These are phyloP conservation scores for Epichloe bromicola DNA, from an alignment of 2,329 filamentous ascomycete genomes.

Conservation along the genomic window DNA sequence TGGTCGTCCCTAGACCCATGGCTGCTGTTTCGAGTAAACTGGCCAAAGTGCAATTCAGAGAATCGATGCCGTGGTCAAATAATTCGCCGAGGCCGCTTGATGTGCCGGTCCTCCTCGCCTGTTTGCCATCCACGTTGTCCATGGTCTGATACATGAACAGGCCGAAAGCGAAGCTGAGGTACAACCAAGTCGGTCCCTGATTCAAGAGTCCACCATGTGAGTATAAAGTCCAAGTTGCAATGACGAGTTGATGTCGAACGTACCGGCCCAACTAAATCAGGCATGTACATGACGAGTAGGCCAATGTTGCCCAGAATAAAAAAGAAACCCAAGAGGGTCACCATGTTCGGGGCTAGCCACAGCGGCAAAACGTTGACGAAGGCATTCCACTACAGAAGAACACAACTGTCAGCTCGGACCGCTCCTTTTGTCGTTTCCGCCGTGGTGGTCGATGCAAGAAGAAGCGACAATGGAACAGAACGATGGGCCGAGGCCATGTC, in stretches of 20 bases:
- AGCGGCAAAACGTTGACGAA: conserved; percentile 83
- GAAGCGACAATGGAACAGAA: not conserved
- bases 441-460: not conserved
- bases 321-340: conserved; percentile 92
- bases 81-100: conserved; percentile 91
- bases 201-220: not conserved
- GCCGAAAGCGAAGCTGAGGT: conserved; percentile 89
- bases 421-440: not conserved
- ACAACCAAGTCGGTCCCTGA: conserved; percentile 79
- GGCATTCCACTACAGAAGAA: conserved; percentile 70
- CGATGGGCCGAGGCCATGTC: too few species aligned
- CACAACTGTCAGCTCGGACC: not conserved
- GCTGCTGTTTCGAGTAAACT: conserved; percentile 84
- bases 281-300: conserved; percentile 64
- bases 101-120: conserved; percentile 85
- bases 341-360: conserved; percentile 97
- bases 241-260: conserved; percentile 17
- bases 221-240: not conserved
- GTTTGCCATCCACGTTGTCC: conserved; percentile 98
- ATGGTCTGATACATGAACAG: conserved; percentile 99
- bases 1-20: conserved; percentile 78
- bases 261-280: conserved; percentile 82
- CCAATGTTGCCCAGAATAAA: conserved; percentile 82
- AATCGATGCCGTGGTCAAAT: conserved; percentile 98
- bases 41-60: conserved; percentile 88